Evolutionary conservation across 371 early-diverging fungal species (phyloP).

Genomic region (Rhizopus delemar): DNA sequence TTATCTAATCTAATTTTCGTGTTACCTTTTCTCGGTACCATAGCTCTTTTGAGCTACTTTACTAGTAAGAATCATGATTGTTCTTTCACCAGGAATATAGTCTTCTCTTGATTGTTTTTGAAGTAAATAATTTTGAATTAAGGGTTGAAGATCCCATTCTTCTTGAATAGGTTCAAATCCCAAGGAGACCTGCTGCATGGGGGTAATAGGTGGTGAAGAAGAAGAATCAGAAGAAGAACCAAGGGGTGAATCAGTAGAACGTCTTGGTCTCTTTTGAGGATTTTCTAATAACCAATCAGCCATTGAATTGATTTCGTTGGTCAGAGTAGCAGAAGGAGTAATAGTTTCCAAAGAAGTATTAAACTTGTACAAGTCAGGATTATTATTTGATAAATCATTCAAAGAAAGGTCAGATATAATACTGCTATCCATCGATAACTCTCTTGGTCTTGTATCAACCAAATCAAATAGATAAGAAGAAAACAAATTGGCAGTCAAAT

Average conservation of each 20-base stretch:
- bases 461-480: constrained; percentile 57
- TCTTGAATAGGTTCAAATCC: constrained; percentile 23
- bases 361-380: constrained; percentile 20
- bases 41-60: constrained; percentile 86
- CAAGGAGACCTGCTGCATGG: constrained; percentile 31
- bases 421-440: background rate
- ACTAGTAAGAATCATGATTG: constrained; percentile 72
- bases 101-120: constrained; percentile 41
- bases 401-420: constrained; percentile 34
- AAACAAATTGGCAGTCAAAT: constrained; percentile 51
- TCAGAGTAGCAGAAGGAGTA: constrained; percentile 15
- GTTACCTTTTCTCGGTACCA: constrained; percentile 78
- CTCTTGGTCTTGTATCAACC: constrained; percentile 2
- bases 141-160: constrained; percentile 26
- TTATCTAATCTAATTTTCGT: constrained; percentile 41
- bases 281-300: constrained; percentile 29
- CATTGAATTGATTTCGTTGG: constrained; percentile 22
- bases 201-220: constrained; percentile 42
- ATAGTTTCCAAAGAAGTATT: constrained; percentile 7
- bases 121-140: constrained; percentile 46
- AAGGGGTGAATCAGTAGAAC: constrained; percentile 20
- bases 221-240: constrained; percentile 27
- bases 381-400: constrained; percentile 27
- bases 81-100: constrained; percentile 70
- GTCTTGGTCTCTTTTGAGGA: constrained; percentile 22